phyloP scores from a whole-genome alignment of 441 rosid species.

The Pelargonium australe region DNA sequence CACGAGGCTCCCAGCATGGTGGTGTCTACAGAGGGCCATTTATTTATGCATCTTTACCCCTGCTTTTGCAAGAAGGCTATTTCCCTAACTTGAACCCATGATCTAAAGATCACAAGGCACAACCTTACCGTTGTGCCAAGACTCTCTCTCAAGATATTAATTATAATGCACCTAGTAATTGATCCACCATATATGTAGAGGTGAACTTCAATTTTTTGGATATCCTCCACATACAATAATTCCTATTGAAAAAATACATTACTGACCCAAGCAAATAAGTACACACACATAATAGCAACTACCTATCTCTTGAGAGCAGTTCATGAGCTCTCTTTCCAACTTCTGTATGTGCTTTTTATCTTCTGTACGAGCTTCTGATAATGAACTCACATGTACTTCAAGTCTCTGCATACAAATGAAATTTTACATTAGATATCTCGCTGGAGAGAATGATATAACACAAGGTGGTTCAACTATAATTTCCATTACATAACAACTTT shows the following conservation, averaged over 20 bases:
- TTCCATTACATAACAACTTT: not conserved
- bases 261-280: constrained; percentile 11
- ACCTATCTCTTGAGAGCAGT: constrained; percentile 86
- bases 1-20: too few relatives aligned
- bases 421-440: constrained; percentile 9
- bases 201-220: not conserved
- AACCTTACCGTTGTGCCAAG: too few relatives aligned
- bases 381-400: constrained; percentile 51
- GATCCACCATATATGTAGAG: not conserved
- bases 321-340: constrained; percentile 65
- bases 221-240: not conserved
- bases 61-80: too few relatives aligned
- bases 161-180: not conserved
- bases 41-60: too few relatives aligned
- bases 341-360: constrained; percentile 45
- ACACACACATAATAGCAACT: constrained; percentile 2
- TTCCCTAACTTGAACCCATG: too few relatives aligned
- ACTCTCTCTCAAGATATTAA: not conserved
- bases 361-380: constrained; percentile 49
- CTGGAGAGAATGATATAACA: not conserved
- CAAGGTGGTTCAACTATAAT: too few relatives aligned
- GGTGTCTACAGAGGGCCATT: too few relatives aligned
- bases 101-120: too few relatives aligned
- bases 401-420: constrained; percentile 41
- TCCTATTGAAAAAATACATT: not conserved